Percentiles rank a stretch among this genome's conserved stretches.
phyloP scores from a whole-genome alignment of 106 monocot species.

The Acorus gramineus region DNA sequence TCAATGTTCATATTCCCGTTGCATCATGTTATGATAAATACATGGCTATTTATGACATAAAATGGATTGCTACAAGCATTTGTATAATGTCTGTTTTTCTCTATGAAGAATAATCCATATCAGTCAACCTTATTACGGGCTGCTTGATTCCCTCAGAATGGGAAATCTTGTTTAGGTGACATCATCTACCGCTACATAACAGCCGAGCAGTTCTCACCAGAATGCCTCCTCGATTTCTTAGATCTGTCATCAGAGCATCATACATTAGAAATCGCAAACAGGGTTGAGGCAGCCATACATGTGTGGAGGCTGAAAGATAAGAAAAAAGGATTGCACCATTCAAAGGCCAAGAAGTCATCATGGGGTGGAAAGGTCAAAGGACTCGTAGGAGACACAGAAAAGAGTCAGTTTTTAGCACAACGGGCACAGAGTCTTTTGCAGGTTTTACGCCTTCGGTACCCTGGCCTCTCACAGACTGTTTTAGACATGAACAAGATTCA shows the following conservation, averaged over 20 bases:
- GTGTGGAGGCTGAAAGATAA: conserved; percentile 63
- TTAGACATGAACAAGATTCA: conserved; percentile 99
- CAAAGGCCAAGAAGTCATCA: conserved; percentile 42
- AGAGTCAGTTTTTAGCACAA: conserved; percentile 46
- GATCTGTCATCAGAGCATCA: conserved; percentile 91
- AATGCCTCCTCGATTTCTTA: conserved; percentile 81
- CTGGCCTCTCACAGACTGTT: conserved; percentile 89
- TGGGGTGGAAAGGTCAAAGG: conserved; percentile 92
- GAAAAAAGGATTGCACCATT: conserved; percentile 24
- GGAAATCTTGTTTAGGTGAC: conserved; percentile 88
- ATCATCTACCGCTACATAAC: conserved; percentile 88
- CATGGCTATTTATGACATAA: too few relatives aligned
- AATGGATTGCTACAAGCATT: too few relatives aligned
- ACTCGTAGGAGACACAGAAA: conserved; percentile 44
- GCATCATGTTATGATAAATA: too few relatives aligned
- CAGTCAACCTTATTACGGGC: too few relatives aligned
- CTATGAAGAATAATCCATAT: too few relatives aligned
- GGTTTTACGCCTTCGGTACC: conserved; percentile 62
- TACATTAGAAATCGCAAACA: conserved; percentile 81
- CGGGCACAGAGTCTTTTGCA: conserved; percentile 70
- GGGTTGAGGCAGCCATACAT: conserved; percentile 82
- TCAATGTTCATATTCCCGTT: too few relatives aligned
- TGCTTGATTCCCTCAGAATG: conserved; percentile 42
- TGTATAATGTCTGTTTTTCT: too few relatives aligned
- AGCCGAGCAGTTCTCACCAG: conserved; percentile 87